These are phyloP conservation scores for Fragilariopsis cylindrus DNA, from an alignment of 108 stramenopile genomes.

Conservation along the genomic window DNA sequence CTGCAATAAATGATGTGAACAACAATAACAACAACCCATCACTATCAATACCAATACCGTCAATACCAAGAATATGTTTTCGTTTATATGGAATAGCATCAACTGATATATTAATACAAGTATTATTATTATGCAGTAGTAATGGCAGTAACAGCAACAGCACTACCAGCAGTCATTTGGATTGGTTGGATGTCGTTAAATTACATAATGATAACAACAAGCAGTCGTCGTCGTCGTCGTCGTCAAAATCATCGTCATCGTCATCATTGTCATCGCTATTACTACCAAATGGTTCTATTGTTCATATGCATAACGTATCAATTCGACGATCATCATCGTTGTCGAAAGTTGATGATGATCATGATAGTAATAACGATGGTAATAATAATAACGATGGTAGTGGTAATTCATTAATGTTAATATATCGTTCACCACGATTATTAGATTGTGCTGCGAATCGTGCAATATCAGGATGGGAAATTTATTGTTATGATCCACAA, in stretches of 20 bases:
- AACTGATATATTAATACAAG: neutral
- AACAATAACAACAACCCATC: neutral
- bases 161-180: too few relatives aligned
- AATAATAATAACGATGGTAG: neutral
- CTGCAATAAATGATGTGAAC: neutral
- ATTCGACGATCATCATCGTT: neutral
- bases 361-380: neutral
- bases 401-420: constrained; percentile 1
- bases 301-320: neutral
- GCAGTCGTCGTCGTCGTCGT: too few relatives aligned
- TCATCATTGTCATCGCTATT: neutral
- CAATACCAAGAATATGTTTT: constrained; percentile 14
- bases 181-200: too few relatives aligned
- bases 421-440: constrained; percentile 23
- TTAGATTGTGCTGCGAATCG: constrained; percentile 49
- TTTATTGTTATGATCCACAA: constrained; percentile 45
- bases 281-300: constrained; percentile 10
- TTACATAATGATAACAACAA: too few relatives aligned
- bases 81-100: constrained; percentile 22
- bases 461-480: constrained; percentile 66
- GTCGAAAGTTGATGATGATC: neutral
- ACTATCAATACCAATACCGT: neutral
- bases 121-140: neutral
- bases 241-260: neutral
- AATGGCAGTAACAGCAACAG: too few relatives aligned